Evolutionary conservation across 106 monocot genomes (phyloP), one percentile per base, ranked within the genome.

Genomic region (Allium fistulosum): DNA sequence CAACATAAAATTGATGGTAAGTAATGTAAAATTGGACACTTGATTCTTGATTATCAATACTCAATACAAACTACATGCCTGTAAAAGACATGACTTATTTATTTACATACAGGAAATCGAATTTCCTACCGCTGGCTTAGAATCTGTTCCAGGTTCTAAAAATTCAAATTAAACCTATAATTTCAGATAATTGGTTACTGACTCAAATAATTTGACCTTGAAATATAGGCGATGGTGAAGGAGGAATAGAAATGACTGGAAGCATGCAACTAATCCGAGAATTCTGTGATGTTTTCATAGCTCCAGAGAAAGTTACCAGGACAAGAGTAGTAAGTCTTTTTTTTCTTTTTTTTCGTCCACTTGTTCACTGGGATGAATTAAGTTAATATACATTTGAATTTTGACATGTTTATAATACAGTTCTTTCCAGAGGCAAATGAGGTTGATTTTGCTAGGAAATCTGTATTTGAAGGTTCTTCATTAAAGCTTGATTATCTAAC

Each of bases 371-470:
- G 37, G 37, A 37, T 37, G 37, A 37, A 37, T 37, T 37, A 2
- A 4, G 37, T 37, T 37, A 37, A 37, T 2, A 37, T 37, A 37
- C 37, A 37, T 37, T 5, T 37, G 37, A 37, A 5, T 37, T 37
- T 37, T 37, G 37, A 37, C 37, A 37, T 37, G 37, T 37, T 37
- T 37, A 37, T 37, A 37, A 55, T 9, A 26, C 81, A 96, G 95
- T 96, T 97, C 75, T 97, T 97, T 49, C 96, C 96, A 26, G 96
- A 97, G 63, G 92, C 92, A 65, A 92, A 92, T 69, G 96, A 97
- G 71, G 96, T 92, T 55, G 86, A 80, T 53, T 97, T 89, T 80
- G 92, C 96, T 57, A 92, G 88, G 79, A 71, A 75, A 53, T 65
- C 80, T 7, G 82, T 66, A 15, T 92, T 97, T 74, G 89, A 71